phyloP scores from a whole-genome alignment of 2,329 filamentous ascomycete species.

The Fusarium tanahbumbuense region DNA sequence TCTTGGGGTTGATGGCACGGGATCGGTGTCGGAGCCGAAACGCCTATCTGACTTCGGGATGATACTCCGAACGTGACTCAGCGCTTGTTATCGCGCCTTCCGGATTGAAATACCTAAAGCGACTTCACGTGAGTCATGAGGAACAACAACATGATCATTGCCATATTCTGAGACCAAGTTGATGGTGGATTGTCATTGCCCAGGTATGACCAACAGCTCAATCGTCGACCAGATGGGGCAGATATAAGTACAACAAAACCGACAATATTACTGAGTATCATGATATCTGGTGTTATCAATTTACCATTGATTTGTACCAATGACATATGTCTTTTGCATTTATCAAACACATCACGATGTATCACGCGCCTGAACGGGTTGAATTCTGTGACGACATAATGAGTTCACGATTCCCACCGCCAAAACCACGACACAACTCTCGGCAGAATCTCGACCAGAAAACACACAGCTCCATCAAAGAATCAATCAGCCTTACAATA shows the following conservation, averaged over 20 bases:
- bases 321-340: background rate
- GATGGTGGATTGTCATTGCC: background rate
- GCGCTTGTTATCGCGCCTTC: constrained; percentile 1
- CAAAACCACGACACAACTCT: background rate
- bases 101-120: background rate
- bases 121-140: background rate
- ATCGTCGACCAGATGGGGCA: background rate
- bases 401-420: background rate
- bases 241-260: background rate
- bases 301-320: background rate
- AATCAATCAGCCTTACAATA: background rate
- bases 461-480: background rate
- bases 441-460: background rate
- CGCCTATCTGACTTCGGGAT: constrained; percentile 3
- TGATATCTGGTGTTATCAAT: background rate
- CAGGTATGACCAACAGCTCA: background rate
- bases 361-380: accelerated
- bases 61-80: constrained; percentile 22
- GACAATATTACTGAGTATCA: background rate
- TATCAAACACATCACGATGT: background rate
- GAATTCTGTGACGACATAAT: background rate
- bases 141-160: background rate
- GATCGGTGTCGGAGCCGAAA: constrained; percentile 8
- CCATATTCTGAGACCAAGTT: background rate
- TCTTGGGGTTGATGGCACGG: background rate